Percentiles rank a stretch among this genome's conserved stretches.
Evolutionary conservation across 192 early-diverging fungal genomes (phyloP).

Genomic region (Chytriomyces sp.): DNA sequence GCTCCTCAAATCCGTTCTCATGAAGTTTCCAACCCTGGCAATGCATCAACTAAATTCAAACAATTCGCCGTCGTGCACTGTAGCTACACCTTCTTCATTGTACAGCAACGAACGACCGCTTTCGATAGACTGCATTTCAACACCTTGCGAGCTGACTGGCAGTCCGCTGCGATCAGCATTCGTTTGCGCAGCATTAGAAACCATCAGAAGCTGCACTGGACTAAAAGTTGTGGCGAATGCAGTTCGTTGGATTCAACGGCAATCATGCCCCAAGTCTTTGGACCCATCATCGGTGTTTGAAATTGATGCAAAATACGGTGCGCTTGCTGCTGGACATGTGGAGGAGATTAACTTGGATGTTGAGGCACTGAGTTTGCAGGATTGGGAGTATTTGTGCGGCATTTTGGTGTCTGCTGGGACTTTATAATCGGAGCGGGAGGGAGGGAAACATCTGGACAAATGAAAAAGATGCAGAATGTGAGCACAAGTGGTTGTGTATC

Average conservation of each 20-base stretch:
- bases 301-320: not conserved
- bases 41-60: not conserved
- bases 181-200: conserved; percentile 12
- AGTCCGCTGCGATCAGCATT: conserved; percentile 1
- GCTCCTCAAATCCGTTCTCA: not conserved
- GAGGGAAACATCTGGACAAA: no score
- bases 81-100: not conserved
- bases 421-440: not conserved
- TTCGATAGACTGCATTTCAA: not conserved
- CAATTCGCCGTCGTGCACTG: not conserved
- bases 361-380: conserved; percentile 2
- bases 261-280: not conserved
- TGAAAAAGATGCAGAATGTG: no score
- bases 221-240: conserved; percentile 5
- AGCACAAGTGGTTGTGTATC: no score
- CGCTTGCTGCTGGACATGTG: not conserved
- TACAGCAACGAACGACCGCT: not conserved
- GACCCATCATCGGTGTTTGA: not conserved
- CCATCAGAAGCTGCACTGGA: not conserved
- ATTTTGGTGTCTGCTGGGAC: conserved; percentile 24
- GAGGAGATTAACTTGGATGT: conserved; percentile 33
- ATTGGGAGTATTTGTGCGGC: conserved; percentile 38
- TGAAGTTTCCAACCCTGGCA: not conserved
- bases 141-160: not conserved
- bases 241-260: not conserved